A percentile compares a stretch with the other conserved stretches of the same genome.
These are phyloP conservation scores for Tritrichomonas musculus DNA, from an alignment of 208 protist species.

Conservation along the genomic window DNA sequence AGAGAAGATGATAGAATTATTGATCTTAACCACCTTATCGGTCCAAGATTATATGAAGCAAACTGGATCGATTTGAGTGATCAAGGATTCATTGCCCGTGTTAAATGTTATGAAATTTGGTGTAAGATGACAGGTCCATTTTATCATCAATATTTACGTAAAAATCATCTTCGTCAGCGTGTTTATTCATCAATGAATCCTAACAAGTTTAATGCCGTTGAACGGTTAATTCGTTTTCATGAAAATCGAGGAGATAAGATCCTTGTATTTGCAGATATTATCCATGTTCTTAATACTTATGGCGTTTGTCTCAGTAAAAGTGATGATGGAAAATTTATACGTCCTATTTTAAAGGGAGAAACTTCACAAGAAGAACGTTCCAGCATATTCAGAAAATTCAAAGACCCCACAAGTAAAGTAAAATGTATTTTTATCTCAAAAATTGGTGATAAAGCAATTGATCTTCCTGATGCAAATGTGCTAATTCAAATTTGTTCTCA, in stretches of 20 bases:
- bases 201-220: constrained; percentile 69
- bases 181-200: constrained; percentile 63
- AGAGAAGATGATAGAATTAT: constrained; percentile 93
- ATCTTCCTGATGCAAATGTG: constrained; percentile 93
- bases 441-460: constrained; percentile 59
- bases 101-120: constrained; percentile 92
- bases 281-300: constrained; percentile 85
- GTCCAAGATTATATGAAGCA: constrained; percentile 84
- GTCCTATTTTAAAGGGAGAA: constrained; percentile 72
- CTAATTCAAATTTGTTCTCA: constrained; percentile 91
- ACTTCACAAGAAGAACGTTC: constrained; percentile 65
- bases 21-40: constrained; percentile 94
- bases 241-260: constrained; percentile 71
- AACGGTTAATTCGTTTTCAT: constrained; percentile 82
- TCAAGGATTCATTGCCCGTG: constrained; percentile 83
- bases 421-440: constrained; percentile 90
- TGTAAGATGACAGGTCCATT: constrained; percentile 90
- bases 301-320: constrained; percentile 62
- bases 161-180: not conserved
- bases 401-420: constrained; percentile 39
- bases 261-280: constrained; percentile 95
- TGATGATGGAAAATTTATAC: not conserved
- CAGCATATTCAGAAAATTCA: not conserved
- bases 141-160: constrained; percentile 61
- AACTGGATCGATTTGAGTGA: constrained; percentile 92